A percentile compares a stretch with the other conserved stretches of the same genome.
These are phyloP conservation scores for Lactarius hatsudake DNA, from an alignment of 768 basidiomycete genomes.

Conservation along the genomic window DNA sequence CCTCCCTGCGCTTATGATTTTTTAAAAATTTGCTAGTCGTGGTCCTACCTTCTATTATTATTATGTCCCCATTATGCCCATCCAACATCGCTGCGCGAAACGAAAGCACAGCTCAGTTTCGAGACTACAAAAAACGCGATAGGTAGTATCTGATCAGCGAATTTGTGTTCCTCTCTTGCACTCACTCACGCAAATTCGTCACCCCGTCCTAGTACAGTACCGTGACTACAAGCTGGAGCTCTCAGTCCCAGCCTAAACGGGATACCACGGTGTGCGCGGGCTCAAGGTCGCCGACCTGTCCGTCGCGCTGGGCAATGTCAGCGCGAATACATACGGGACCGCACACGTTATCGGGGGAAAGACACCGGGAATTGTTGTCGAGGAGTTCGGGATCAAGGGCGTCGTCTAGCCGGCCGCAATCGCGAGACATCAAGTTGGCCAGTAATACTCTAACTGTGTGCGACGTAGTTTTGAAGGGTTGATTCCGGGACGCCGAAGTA, in stretches of 20 bases:
- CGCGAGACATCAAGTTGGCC: constrained; percentile 18
- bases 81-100: not conserved
- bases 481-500: not conserved
- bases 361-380: constrained; percentile 30
- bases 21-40: not conserved
- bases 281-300: constrained; percentile 54
- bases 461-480: not conserved
- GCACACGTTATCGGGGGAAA: constrained; percentile 53
- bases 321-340: constrained; percentile 43
- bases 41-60: not conserved
- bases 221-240: no score
- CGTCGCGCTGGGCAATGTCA: constrained; percentile 39
- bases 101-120: not conserved
- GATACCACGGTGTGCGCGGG: constrained; percentile 30
- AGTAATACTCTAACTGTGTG: no score
- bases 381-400: no score
- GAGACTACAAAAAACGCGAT: not conserved
- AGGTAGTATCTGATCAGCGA: no score
- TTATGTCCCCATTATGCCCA: not conserved
- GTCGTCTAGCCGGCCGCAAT: no score
- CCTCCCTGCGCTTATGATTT: not conserved
- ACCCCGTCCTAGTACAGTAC: no score
- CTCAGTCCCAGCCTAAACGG: no score
- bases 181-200: no score
- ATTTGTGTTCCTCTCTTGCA: not conserved